These are phyloP conservation scores for Collybia sp. DNA, from an alignment of 768 basidiomycete species.

Conservation along the genomic window DNA sequence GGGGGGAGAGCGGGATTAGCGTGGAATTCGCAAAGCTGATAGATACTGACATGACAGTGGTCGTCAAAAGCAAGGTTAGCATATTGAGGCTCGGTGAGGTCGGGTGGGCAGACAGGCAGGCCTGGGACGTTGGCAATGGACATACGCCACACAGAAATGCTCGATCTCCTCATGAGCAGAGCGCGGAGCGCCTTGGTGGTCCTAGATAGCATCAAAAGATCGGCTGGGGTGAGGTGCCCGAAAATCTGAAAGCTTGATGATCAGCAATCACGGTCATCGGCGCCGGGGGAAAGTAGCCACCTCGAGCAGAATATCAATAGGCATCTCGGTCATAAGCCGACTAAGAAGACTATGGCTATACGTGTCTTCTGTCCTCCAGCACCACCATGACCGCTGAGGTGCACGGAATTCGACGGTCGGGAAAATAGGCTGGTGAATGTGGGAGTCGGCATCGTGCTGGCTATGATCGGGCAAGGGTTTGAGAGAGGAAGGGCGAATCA, in stretches of 20 bases:
- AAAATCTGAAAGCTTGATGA: constrained; percentile 23
- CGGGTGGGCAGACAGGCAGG: constrained; percentile 29
- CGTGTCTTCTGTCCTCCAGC: background rate
- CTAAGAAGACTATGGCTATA: background rate
- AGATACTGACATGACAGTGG: constrained; percentile 21
- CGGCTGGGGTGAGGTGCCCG: constrained; percentile 26
- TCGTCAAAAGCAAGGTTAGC: constrained; percentile 28
- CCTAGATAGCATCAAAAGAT: constrained; percentile 33
- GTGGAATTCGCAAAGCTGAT: constrained; percentile 2
- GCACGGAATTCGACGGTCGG: too few relatives aligned
- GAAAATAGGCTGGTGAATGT: too few relatives aligned
- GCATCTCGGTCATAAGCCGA: constrained; percentile 4
- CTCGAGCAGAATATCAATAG: constrained; percentile 18
- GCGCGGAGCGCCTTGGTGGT: constrained; percentile 30
- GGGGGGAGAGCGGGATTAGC: background rate
- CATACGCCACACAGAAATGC: constrained; percentile 24
- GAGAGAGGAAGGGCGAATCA: too few relatives aligned
- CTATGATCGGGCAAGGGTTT: too few relatives aligned
- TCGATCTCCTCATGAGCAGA: constrained; percentile 24
- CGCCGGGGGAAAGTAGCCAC: constrained; percentile 1
- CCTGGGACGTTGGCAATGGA: constrained; percentile 18
- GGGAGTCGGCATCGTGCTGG: too few relatives aligned
- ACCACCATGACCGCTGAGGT: too few relatives aligned
- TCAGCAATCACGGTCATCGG: background rate
- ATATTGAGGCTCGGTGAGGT: constrained; percentile 32